Base-by-base conservation (phyloP, 2,329 filamentous ascomycete species). In the Sarocladiaceae sp. region DNA sequence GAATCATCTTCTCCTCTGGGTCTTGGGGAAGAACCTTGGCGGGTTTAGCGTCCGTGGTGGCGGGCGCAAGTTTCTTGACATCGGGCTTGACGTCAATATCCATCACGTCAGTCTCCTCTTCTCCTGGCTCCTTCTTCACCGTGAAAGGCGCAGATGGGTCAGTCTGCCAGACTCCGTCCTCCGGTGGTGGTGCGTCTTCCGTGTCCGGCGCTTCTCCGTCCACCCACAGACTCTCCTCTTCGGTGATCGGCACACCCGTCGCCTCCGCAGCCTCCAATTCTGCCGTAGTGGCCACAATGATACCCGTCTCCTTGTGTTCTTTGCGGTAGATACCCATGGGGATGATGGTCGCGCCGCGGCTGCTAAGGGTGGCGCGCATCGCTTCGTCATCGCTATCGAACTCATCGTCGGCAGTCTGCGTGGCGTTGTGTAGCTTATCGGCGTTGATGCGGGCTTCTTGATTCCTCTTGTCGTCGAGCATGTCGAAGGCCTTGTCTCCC, bases 301-400 rank as follows among this genome's bases (percentile, higher is more conserved):
- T 59, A n/a, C 69, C 72, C 19, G 70, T 63, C 13, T 78, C 72
- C 55, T 76, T 72, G 52, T 76, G 72, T 50, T 76, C 70, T 48
- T 66, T 65, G 48, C 76, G 68, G 50, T 70, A 67, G 50, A 80
- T 77, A 40, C 75, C 75, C 63, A 80, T 73, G 13, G 76, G 76
- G 51, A 78, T 63, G 16, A 68, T 56, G 42, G 53, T 63, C 47
- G 53, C 54, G 39, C 55, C 40, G 16, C 52, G 57, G 21, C 53
- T 51, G 33, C 55, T 57, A 6, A 66, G 58, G 2, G 61, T 62
- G 10, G 53, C 58, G 35, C 65, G 59, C 56, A 67, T 68, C 37
- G 61, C 61, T 45, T 72, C 64, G 44, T 69, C 63, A n/a, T 70
- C 64, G 49, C 65, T 67, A 41, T 68, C 64, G 39, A 72, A 58